Percentiles rank a stretch among this genome's conserved stretches.
These are phyloP conservation scores for Rhodosporidiobolus odoratus DNA, from an alignment of 768 basidiomycete species.

Conservation along the genomic window DNA sequence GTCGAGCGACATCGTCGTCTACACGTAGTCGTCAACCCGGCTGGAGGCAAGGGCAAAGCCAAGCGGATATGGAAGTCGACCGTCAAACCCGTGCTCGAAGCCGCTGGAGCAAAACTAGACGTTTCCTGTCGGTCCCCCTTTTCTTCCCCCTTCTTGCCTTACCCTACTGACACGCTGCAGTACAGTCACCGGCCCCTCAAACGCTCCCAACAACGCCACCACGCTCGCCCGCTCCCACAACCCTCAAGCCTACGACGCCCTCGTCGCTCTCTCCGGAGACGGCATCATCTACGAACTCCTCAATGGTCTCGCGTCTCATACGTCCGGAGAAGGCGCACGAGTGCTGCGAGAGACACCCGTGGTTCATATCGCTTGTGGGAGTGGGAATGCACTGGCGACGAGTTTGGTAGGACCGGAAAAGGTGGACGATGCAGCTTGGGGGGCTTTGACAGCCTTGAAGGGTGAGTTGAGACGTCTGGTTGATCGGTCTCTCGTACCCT, in stretches of 20 bases:
- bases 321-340: constrained; percentile 53
- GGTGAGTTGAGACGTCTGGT: constrained; percentile 50
- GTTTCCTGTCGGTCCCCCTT: constrained; percentile 55
- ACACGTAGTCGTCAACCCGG: constrained; percentile 71
- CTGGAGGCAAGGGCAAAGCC: constrained; percentile 74
- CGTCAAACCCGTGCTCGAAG: constrained; percentile 66
- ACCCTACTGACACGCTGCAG: not conserved
- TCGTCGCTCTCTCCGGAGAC: constrained; percentile 74
- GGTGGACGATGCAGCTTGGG: constrained; percentile 42
- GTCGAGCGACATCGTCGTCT: constrained; percentile 49
- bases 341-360: constrained; percentile 55
- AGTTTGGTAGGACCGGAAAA: constrained; percentile 16
- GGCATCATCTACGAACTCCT: constrained; percentile 75
- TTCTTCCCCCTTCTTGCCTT: not conserved
- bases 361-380: constrained; percentile 64
- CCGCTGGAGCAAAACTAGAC: constrained; percentile 62
- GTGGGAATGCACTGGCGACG: constrained; percentile 29
- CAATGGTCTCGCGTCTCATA: constrained; percentile 65
- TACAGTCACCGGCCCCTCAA: constrained; percentile 55
- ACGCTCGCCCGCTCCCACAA: constrained; percentile 59
- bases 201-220: constrained; percentile 59
- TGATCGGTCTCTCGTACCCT: constrained; percentile 60
- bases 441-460: constrained; percentile 73
- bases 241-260: constrained; percentile 60
- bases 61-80: constrained; percentile 54